Evolutionary conservation across 768 basidiomycete genomes (phyloP), one percentile per base, ranked within the genome.

Genomic region (Tricholoma hemisulphureum): DNA sequence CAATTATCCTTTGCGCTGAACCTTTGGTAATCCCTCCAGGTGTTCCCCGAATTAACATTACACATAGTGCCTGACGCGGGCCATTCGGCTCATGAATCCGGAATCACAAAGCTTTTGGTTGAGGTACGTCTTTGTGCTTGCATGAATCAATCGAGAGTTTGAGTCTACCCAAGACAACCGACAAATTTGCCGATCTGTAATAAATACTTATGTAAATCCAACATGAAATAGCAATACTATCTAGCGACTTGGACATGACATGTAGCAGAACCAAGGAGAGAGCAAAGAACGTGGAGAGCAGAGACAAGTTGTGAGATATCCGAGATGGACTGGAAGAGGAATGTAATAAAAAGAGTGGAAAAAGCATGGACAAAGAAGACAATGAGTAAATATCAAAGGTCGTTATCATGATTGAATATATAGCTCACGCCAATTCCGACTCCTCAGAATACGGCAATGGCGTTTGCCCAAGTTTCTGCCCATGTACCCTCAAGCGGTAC

Each of bases 61-160:
- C 77, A 84, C 58, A 82, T 94, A 51, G 87, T 94, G 11, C 85
- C 89, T 14, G 89, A 92, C 69, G 93, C 94, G 3, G 94, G 94
- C 0, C 95, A 97, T 70, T 92, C 89, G 28, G 80, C 90, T 11
- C 83, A 86, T 43, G 95, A 96, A 72, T 66, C 75, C 1, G 88
- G 87, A 3, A 95, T 75, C 9, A 75, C 84, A 24, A 84, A 85
- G 69, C 71, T 88, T 54, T 77, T 96, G 37, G 82, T 91, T 14
- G 81, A 92, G 78, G 92, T 86, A 53, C 28, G 78, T 54, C 20
- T 51, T 2, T n/a, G 0, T 8, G n/a, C n/a, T n/a, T 13, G 14
- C 7, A 2, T 6, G 16, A 16, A 11, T 26, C 10, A 14, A 31
- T 20, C 29, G 35, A n/a, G 45, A 24, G 20, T 43, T 10, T 46